Conservation (phyloP, 108 stramenopile species). For the Aurantiochytrium sp. region DNA sequence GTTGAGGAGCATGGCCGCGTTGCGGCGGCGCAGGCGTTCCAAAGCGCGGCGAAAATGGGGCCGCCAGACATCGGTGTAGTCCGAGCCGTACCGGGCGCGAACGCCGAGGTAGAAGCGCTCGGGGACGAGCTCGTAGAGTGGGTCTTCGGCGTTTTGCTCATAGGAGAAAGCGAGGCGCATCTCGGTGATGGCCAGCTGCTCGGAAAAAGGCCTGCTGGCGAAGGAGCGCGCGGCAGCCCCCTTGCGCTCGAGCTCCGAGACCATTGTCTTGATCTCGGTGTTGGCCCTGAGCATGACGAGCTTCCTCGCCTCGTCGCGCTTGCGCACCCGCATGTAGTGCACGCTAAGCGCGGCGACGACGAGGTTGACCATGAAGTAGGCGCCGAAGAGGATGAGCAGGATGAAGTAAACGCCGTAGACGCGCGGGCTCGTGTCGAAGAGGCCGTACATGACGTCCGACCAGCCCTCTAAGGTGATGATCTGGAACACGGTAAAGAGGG, state of each 20-base stretch:
- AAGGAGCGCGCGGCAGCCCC: background rate
- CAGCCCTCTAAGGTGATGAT: slow-evolving; percentile 30
- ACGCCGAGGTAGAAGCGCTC: background rate
- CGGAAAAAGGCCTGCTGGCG: background rate
- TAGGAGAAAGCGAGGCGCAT: background rate
- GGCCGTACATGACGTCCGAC: background rate
- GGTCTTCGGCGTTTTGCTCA: background rate
- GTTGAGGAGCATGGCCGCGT: no score
- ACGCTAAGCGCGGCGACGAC: slow-evolving; percentile 57
- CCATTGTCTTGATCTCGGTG: background rate
- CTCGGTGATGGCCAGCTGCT: background rate
- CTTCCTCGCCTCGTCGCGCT: background rate
- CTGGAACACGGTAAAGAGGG: slow-evolving; percentile 23
- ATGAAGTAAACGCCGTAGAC: slow-evolving; percentile 46
- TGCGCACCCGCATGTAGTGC: background rate
- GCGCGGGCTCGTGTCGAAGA: background rate
- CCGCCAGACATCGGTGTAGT: background rate
- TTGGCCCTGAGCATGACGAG: background rate
- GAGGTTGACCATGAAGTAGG: slow-evolving; percentile 62
- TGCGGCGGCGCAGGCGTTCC: no score
- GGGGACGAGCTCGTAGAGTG: background rate
- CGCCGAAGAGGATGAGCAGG: slow-evolving; percentile 60
- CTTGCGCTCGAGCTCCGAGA: background rate
- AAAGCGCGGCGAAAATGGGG: no score
- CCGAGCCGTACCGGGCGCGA: background rate